Conservation (phyloP, 2,329 filamentous ascomycete species). For the Graphiopsis chlorocephala region DNA sequence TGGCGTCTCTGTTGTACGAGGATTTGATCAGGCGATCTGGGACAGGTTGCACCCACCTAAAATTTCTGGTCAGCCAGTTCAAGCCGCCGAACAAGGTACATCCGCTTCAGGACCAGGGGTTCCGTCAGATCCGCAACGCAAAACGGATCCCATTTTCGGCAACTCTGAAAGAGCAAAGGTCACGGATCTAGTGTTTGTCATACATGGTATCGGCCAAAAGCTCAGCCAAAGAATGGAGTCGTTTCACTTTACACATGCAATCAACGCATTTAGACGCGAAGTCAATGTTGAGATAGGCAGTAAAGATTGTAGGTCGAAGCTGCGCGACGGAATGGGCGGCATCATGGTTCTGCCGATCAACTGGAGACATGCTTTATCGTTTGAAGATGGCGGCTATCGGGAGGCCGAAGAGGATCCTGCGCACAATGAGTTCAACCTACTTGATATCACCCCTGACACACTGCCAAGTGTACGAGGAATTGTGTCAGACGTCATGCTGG, state of each 20-base stretch:
- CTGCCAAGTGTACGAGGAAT: constrained; percentile 87
- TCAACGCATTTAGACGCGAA: constrained; percentile 82
- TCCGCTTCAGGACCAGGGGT: constrained; percentile 44
- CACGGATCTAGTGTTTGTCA: constrained; percentile 83
- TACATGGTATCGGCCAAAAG: constrained; percentile 96
- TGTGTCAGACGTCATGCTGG: constrained; percentile 96
- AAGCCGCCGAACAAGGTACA: constrained; percentile 45
- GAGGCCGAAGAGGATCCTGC: constrained; percentile 54
- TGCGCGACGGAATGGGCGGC: constrained; percentile 76
- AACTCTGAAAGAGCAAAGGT: constrained; percentile 66
- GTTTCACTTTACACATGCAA: constrained; percentile 94
- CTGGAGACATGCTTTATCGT: constrained; percentile 83
- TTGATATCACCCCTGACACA: constrained; percentile 87
- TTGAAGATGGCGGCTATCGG: constrained; percentile 70
- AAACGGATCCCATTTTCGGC: constrained; percentile 59
- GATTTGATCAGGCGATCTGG: constrained; percentile 79
- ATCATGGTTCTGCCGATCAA: constrained; percentile 95
- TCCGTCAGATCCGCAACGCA: constrained; percentile 39
- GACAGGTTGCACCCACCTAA: constrained; percentile 64
- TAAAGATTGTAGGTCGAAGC: constrained; percentile 68
- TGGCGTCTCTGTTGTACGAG: constrained; percentile 82
- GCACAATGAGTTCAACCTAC: constrained; percentile 64
- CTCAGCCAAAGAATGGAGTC: constrained; percentile 86
- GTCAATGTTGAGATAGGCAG: constrained; percentile 80
- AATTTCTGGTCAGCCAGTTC: constrained; percentile 38